Evolutionary conservation across 257 asterid species (phyloP).

Genomic region (Fraxinus quadrangulata): DNA sequence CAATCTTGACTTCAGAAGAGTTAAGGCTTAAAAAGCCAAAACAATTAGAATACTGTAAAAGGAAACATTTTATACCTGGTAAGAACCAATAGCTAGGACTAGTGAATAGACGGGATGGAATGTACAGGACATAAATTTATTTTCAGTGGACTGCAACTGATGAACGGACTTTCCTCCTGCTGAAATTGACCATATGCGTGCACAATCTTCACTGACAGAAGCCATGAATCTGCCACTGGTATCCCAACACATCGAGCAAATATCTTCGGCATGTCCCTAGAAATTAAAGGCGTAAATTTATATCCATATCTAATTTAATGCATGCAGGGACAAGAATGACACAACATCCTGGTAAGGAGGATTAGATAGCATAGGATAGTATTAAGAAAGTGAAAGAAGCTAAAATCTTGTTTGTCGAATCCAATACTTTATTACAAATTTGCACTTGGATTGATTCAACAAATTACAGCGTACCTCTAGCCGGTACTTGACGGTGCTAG

Average conservation of each 20-base stretch:
- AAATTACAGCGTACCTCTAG: conserved; percentile 34
- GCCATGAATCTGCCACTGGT: conserved; percentile 41
- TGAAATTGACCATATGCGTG: conserved; percentile 42
- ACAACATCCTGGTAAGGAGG: not conserved
- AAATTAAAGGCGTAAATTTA: not conserved
- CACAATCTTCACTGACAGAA: conserved; percentile 48
- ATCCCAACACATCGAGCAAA: conserved; percentile 50
- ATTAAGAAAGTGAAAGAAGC: not conserved
- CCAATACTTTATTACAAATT: not conserved
- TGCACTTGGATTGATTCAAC: not conserved
- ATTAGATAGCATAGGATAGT: not conserved
- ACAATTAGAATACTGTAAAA: not conserved
- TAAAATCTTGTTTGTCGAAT: not conserved
- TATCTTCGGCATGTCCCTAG: conserved; percentile 46
- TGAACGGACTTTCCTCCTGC: conserved; percentile 33
- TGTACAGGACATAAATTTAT: conserved; percentile 45
- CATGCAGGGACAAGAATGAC: not conserved
- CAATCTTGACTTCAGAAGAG: not conserved
- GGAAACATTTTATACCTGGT: conserved; percentile 32
- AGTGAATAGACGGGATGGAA: conserved; percentile 46
- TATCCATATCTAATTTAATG: not conserved
- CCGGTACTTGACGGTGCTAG: conserved; percentile 25
- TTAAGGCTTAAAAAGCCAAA: not conserved
- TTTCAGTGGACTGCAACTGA: conserved; percentile 30
- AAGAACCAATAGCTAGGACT: conserved; percentile 46